Conservation (phyloP, 2,329 filamentous ascomycete species). For the Venturia oleaginea region DNA sequence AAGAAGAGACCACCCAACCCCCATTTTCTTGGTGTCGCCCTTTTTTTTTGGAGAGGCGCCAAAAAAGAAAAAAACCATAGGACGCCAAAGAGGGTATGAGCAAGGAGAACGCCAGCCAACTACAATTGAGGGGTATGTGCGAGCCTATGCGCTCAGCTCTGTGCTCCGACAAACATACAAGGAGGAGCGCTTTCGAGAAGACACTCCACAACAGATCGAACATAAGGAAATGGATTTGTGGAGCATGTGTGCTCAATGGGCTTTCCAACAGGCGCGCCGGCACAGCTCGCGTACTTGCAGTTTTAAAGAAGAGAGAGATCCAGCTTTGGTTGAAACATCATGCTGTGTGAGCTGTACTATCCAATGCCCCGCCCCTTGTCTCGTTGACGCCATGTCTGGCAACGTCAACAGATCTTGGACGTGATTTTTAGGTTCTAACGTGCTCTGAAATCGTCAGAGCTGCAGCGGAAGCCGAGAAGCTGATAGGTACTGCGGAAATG, state of each 20-base stretch:
- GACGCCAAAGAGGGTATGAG: constrained; percentile 4
- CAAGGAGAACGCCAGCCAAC: constrained; percentile 1
- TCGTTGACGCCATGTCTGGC: constrained; percentile 2
- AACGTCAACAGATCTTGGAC: not conserved
- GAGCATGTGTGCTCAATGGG: not conserved
- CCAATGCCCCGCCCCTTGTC: not conserved
- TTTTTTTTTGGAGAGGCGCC: not conserved
- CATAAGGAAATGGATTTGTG: not conserved
- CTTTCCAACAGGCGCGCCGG: not conserved
- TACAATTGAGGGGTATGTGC: not conserved
- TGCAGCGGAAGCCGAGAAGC: not conserved
- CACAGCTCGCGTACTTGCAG: not conserved
- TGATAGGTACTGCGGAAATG: not conserved
- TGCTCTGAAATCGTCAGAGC: not conserved
- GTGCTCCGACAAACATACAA: not conserved
- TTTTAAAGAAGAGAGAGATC: not conserved
- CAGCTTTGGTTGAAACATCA: not conserved
- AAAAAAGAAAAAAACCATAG: not conserved
- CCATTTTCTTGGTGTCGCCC: not conserved
- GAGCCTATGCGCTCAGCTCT: not conserved
- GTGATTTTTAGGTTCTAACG: not conserved
- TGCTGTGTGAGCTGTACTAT: not conserved
- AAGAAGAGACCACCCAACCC: not conserved
- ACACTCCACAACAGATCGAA: not conserved
- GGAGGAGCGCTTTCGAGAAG: not conserved